Conservation (phyloP, 2,329 filamentous ascomycete species). For the Clonostachys sp. region DNA sequence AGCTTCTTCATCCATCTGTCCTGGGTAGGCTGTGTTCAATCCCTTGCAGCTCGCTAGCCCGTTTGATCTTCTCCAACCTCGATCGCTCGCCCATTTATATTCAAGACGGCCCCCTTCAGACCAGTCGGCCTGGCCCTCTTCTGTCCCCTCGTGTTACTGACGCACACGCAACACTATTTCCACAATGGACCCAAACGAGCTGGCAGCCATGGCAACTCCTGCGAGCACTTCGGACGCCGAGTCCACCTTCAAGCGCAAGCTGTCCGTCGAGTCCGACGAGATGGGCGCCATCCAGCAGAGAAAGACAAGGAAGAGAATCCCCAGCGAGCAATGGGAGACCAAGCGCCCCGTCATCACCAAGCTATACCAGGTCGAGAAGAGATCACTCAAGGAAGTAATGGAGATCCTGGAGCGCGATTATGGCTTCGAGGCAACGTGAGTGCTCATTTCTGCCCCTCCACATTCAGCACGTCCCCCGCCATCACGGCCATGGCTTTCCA, state of each 20-base stretch:
- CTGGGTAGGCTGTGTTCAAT: no score
- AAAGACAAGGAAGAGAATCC: conserved; percentile 20
- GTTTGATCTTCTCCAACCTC: no score
- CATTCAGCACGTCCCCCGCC: neutral
- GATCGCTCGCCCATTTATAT: no score
- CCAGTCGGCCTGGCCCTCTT: no score
- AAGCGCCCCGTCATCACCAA: conserved; percentile 27
- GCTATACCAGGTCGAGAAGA: conserved; percentile 33
- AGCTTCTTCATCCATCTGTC: no score
- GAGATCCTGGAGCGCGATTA: conserved; percentile 28
- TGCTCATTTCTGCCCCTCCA: neutral
- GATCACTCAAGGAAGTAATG: conserved; percentile 33
- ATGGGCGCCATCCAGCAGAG: conserved; percentile 10
- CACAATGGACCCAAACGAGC: no score
- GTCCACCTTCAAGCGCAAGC: conserved; percentile 9
- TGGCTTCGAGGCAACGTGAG: conserved; percentile 31
- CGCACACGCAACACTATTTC: no score
- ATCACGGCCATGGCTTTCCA: neutral
- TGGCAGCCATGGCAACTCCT: neutral
- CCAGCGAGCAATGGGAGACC: conserved; percentile 23
- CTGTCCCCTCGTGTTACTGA: no score
- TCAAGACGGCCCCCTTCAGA: no score
- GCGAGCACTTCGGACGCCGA: neutral
- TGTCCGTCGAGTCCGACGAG: conserved; percentile 17
- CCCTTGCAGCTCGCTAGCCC: no score